Evolutionary conservation across 2,329 filamentous ascomycete species (phyloP), one percentile per base, ranked within the genome.

Genomic region (Aspergillus aculeatinus): DNA sequence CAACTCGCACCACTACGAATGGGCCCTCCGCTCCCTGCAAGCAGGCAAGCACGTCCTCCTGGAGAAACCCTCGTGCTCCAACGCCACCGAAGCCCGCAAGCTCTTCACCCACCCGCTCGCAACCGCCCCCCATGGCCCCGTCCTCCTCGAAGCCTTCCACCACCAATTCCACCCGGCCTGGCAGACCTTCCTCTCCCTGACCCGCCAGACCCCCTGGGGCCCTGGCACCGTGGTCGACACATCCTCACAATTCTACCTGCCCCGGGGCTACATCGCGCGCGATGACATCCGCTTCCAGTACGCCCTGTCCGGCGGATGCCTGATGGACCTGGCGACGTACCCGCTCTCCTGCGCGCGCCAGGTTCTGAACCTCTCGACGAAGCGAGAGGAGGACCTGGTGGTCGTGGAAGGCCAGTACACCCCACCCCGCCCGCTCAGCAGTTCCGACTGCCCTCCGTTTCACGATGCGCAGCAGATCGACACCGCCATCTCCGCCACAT

Each of bases 21-120:
- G 81, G 80, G 76, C 82, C 9, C 64, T 81, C 16, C 78, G 79
- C 55, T 77, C 81, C 3, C 70, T 86, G 23, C 65, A 71, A 23
- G 78, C 78, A 3, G 80, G 81, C 4, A 85, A 85, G 63, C 82
- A 85, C 64, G 82, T 86, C 21, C 76, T 86, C 0, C 70, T 85
- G 2, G 83, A 85, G 67, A 85, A 85, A 67, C 83, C 83, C 0
- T 76, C 78, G 0, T 76, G 75, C n/a, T 76, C 76, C 27, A 85
- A 83, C 64, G 67, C 72, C 3, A 59, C 53, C 0, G 81, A 86
- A 66, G 82, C 81, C 2, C 66, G 69, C 19, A 62, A 65, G 0
- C 74, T 85, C 16, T 84, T 84, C 67, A 70, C 66, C 31, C 71
- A 73, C 21, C 74, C 76, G 0, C 19, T 64, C 0, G 27, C 67